These are phyloP conservation scores for Aspergillus brasiliensis DNA, from an alignment of 2,329 filamentous ascomycete genomes.

Conservation along the genomic window DNA sequence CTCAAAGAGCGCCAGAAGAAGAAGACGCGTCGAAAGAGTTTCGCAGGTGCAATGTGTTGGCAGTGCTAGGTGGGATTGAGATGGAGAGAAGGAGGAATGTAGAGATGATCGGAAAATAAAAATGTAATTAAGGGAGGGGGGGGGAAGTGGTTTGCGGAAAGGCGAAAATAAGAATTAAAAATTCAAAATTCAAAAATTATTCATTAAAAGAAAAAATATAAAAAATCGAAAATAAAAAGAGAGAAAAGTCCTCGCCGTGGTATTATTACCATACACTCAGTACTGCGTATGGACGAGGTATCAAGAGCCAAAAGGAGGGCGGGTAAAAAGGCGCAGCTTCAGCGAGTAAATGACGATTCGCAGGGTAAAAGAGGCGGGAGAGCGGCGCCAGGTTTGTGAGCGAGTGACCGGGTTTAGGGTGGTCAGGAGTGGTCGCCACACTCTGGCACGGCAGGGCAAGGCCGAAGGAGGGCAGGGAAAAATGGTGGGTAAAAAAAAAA, in stretches of 20 bases:
- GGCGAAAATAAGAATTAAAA: slow-evolving; percentile 11
- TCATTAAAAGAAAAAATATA: neutral
- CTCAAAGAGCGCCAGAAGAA: slow-evolving; percentile 33
- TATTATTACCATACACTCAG: neutral
- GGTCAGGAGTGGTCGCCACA: slow-evolving; percentile 20
- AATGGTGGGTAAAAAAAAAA: slow-evolving; percentile 5
- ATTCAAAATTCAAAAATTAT: slow-evolving; percentile 5
- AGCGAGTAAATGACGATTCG: slow-evolving; percentile 8
- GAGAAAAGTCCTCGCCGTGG: neutral
- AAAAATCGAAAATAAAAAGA: neutral
- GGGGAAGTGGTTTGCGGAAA: neutral
- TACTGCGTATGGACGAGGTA: neutral
- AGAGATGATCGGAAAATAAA: slow-evolving; percentile 23
- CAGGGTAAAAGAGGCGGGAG: slow-evolving; percentile 18
- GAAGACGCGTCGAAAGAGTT: slow-evolving; percentile 29
- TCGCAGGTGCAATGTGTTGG: slow-evolving; percentile 28
- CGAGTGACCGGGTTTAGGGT: slow-evolving; percentile 1
- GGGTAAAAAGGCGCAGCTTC: neutral
- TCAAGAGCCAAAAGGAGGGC: neutral
- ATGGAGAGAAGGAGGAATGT: slow-evolving; percentile 24
- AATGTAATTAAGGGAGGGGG: slow-evolving; percentile 17
- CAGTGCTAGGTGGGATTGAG: slow-evolving; percentile 23
- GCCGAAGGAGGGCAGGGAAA: slow-evolving; percentile 1
- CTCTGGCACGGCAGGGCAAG: slow-evolving; percentile 7
- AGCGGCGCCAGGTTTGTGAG: slow-evolving; percentile 19